Conservation (phyloP, 164 flowering plant species). For the Malania oleifera region DNA sequence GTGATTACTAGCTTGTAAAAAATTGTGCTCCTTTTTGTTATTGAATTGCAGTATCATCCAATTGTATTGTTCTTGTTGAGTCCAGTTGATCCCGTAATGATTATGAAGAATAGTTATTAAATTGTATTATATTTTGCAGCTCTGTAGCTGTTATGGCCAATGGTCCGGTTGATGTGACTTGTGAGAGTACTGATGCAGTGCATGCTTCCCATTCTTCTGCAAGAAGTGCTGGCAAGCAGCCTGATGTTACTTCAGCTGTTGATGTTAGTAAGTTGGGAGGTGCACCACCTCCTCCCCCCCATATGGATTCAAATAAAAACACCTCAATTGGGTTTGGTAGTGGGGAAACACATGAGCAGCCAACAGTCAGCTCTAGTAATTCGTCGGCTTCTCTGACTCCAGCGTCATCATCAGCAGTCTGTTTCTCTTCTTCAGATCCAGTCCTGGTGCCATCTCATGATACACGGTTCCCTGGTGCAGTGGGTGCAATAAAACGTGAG, state of each 20-base stretch:
- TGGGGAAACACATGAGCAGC: slow-evolving; percentile 18
- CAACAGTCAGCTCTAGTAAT: slow-evolving; percentile 21
- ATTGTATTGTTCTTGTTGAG: background rate
- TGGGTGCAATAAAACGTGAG: slow-evolving; percentile 58
- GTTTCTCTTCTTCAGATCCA: slow-evolving; percentile 66
- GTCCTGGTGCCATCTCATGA: slow-evolving; percentile 57
- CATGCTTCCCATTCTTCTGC: slow-evolving; percentile 17
- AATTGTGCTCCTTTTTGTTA: background rate
- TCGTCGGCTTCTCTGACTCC: slow-evolving; percentile 16
- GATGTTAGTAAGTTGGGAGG: slow-evolving; percentile 16
- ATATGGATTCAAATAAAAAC: slow-evolving; percentile 14
- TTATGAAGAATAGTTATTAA: too few relatives aligned
- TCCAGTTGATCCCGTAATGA: background rate
- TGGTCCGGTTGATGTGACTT: slow-evolving; percentile 30
- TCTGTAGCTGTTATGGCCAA: slow-evolving; percentile 31
- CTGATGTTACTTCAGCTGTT: slow-evolving; percentile 18
- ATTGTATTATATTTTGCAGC: slow-evolving; percentile 34
- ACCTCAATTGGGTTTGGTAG: slow-evolving; percentile 16
- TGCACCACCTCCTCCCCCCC: slow-evolving; percentile 10
- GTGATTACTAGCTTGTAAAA: slow-evolving; percentile 20
- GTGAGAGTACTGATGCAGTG: slow-evolving; percentile 22
- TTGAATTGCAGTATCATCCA: background rate
- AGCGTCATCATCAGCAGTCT: slow-evolving; percentile 43
- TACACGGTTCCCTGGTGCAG: slow-evolving; percentile 36
- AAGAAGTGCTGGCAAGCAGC: slow-evolving; percentile 18